phyloP scores from a whole-genome alignment of 306 rosid species.

The Trichosanthes cucumerina region DNA sequence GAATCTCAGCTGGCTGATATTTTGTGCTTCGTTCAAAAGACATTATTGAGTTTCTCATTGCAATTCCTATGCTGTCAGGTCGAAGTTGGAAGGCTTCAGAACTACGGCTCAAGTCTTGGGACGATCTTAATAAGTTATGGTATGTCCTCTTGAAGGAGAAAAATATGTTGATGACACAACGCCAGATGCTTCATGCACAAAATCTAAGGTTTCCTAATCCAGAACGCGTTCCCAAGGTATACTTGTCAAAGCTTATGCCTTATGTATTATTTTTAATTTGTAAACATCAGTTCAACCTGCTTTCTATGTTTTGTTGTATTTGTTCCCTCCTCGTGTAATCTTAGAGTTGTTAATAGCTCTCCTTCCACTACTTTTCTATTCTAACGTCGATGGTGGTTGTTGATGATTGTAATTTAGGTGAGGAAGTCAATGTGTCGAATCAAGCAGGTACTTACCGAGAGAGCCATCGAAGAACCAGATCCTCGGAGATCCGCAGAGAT shows the following conservation, averaged over 20 bases:
- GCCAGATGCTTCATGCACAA: constrained; percentile 92
- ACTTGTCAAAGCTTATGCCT: background rate
- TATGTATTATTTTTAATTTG: too few species aligned
- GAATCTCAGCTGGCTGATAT: background rate
- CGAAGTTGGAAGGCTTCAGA: constrained; percentile 94
- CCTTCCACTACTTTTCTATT: background rate
- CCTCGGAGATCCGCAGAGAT: constrained; percentile 88
- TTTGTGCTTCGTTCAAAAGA: background rate
- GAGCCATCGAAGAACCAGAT: constrained; percentile 91
- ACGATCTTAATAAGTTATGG: constrained; percentile 88
- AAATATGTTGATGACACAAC: constrained; percentile 92
- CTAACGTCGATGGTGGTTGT: background rate
- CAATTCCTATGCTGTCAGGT: constrained; percentile 34
- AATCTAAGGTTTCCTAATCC: constrained; percentile 72
- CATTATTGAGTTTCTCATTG: background rate
- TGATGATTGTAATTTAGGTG: constrained; percentile 44
- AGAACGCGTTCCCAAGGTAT: constrained; percentile 86
- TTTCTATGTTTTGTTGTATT: background rate
- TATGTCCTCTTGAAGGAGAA: constrained; percentile 85
- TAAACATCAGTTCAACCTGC: background rate
- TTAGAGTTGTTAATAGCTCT: background rate
- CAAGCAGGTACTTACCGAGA: constrained; percentile 90
- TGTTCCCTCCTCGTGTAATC: background rate
- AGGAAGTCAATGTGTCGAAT: constrained; percentile 97
- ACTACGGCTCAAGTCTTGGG: constrained; percentile 90